Evolutionary conservation across 176 grass and related monocot genomes (phyloP).

Genomic region (Ensete ventricosum): DNA sequence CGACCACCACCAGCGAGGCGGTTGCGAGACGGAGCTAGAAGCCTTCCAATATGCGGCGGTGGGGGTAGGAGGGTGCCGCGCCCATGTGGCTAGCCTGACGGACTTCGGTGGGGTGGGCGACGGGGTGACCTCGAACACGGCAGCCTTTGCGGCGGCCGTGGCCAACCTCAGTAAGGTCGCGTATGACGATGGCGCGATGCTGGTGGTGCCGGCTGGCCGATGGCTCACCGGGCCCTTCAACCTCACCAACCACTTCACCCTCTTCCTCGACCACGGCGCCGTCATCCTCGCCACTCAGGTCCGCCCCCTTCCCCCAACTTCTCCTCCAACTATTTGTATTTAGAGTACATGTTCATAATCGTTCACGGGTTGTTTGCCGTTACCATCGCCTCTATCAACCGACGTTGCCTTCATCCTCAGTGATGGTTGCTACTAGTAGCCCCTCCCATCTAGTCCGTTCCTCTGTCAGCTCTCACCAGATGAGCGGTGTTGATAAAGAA

Average conservation of each 20-base stretch:
- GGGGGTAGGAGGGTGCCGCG: conserved; percentile 20
- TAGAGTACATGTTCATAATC: not conserved
- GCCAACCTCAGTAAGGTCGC: conserved; percentile 31
- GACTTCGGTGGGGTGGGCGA: conserved; percentile 59
- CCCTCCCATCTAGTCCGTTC: not conserved
- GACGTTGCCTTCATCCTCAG: not conserved
- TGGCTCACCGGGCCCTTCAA: conserved; percentile 97
- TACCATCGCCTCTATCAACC: no score
- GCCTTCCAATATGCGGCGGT: not conserved
- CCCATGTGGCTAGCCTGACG: conserved; percentile 48
- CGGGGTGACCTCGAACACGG: conserved; percentile 65
- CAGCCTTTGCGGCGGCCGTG: conserved; percentile 61
- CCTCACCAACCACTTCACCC: conserved; percentile 93
- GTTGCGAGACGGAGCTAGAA: not conserved
- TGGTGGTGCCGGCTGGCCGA: conserved; percentile 53
- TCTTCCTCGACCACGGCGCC: conserved; percentile 73
- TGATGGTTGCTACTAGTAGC: not conserved
- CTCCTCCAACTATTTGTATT: not conserved
- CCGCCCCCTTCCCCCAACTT: not conserved
- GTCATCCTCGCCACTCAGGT: conserved; percentile 82
- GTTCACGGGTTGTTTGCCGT: not conserved
- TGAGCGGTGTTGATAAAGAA: no score
- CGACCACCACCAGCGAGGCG: no score
- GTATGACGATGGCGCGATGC: conserved; percentile 50
- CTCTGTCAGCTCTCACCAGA: not conserved